These are phyloP conservation scores for Saccharomyces kudriavzevii DNA, from an alignment of 805 yeast genomes.

Conservation along the genomic window DNA sequence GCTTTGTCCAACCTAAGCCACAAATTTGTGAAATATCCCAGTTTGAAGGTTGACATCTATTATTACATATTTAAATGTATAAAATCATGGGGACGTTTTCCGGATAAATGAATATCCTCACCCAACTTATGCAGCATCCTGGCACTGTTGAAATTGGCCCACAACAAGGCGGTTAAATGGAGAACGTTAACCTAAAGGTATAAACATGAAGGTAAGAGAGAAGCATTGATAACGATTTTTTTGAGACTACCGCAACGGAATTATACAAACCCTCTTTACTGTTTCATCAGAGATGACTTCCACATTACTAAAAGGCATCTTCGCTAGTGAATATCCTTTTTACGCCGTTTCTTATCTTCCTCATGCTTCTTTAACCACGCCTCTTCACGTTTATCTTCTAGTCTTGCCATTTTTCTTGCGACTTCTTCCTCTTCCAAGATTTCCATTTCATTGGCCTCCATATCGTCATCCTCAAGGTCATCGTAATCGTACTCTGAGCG, in stretches of 20 bases:
- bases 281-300: background rate
- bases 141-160: background rate
- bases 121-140: background rate
- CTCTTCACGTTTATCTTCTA: constrained; percentile 71
- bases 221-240: background rate
- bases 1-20: no score
- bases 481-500: constrained; percentile 40
- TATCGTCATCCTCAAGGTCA: constrained; percentile 40
- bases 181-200: background rate
- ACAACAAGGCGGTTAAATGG: background rate
- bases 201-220: background rate
- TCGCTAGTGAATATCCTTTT: constrained; percentile 10
- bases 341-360: constrained; percentile 37
- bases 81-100: background rate
- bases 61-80: background rate
- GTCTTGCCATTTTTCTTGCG: constrained; percentile 58
- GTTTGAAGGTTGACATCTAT: background rate
- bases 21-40: no score
- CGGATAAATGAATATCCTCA: background rate
- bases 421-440: constrained; percentile 72
- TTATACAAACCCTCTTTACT: background rate
- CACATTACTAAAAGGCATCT: background rate
- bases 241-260: background rate
- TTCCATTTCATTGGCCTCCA: constrained; percentile 94
- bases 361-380: constrained; percentile 45